Evolutionary conservation across 768 basidiomycete genomes (phyloP), one percentile per base, ranked within the genome.

Genomic region (Termitomyces titanicus): DNA sequence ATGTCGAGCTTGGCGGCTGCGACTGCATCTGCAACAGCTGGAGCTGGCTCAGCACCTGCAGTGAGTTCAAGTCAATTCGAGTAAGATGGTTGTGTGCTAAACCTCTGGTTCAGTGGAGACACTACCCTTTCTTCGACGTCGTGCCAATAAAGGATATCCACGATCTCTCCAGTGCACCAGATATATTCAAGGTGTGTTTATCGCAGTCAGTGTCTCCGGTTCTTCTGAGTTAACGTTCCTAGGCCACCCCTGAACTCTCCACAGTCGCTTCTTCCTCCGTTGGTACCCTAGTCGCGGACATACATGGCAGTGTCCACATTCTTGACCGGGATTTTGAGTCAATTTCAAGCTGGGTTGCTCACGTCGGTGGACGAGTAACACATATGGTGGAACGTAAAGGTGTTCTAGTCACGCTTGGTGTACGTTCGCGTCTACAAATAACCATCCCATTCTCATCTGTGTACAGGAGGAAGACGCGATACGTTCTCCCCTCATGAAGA

Each of bases 121-220:
- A 94, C 65, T 96, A 96, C 74, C 77, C 85, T 3, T 97, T 97
- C 82, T 98, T 97, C 65, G 86, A 94, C 60, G 75, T 79, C 12
- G 79, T 83, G 4, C 80, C 84, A 11, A 84, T 94, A 58, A 92
- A 85, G 67, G 92, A 93, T 63, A 74, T 79, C 2, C 84, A 94
- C 63, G 89, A 96, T 66, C 74, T 91, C 13, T 79, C 82, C 2
- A 83, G 80, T 54, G 70, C 85, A 0, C 93, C 93, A 0, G 86
- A 91, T 51, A 79, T 93, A 22, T 84, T 96, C 79, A 86, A 86
- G 68, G 91, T 88, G 61, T 39, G 60, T 47, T 17, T 29, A 15
- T 20, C 20, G 2, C 10, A 27, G 7, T 15, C 40, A 15, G 12
- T 35, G 20, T 6, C 15, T 15, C 39, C 25, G 48, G 54, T 29